phyloP scores from a whole-genome alignment of 2,329 filamentous ascomycete species.

The Alternaria novae-zelandiae region DNA sequence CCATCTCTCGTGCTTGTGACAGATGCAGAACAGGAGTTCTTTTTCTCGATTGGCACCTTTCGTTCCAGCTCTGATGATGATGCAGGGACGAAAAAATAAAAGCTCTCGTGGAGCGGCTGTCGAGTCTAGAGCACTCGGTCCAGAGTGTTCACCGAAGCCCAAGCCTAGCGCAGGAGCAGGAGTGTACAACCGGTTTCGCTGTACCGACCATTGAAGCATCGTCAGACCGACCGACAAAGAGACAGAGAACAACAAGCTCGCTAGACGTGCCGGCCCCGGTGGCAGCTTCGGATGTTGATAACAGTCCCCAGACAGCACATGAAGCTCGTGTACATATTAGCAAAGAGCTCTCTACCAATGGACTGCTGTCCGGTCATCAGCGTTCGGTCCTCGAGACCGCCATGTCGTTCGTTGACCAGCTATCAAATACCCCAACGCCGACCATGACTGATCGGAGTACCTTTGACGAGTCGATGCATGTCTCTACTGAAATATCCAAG shows the following conservation, averaged over 20 bases:
- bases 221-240: constrained; percentile 27
- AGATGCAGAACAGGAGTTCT: neutral
- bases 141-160: constrained; percentile 14
- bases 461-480: constrained; percentile 32
- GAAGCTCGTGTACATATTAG: constrained; percentile 36
- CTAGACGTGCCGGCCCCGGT: constrained; percentile 9
- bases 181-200: neutral
- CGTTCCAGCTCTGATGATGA: neutral
- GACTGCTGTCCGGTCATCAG: constrained; percentile 32
- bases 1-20: neutral
- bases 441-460: constrained; percentile 30
- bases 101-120: constrained; percentile 36
- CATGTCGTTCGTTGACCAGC: constrained; percentile 39
- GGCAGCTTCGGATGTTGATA: constrained; percentile 24
- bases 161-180: constrained; percentile 2
- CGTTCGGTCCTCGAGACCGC: constrained; percentile 39
- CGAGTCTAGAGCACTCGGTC: constrained; percentile 35
- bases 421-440: constrained; percentile 31
- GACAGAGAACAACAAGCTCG: constrained; percentile 26
- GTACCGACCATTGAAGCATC: constrained; percentile 1
- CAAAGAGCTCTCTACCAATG: constrained; percentile 39
- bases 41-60: neutral
- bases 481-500: constrained; percentile 31
- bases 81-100: constrained; percentile 39
- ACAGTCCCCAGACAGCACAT: constrained; percentile 25